Evolutionary conservation across 257 asterid genomes (phyloP).

Genomic region (Anisodus acutangulus): DNA sequence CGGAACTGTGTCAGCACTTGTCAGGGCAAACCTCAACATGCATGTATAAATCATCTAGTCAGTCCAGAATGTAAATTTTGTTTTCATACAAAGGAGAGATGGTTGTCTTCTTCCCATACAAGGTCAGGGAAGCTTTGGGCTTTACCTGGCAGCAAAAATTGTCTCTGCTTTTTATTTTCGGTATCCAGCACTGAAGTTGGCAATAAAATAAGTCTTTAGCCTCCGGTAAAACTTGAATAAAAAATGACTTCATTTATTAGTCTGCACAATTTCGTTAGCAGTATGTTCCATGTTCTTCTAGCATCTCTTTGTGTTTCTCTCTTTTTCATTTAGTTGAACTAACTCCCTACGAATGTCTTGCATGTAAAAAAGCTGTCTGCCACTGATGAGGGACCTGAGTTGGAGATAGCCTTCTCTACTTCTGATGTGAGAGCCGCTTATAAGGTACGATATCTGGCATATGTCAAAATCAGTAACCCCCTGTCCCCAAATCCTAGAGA

Average conservation of each 20-base stretch:
- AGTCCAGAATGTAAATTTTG: constrained; percentile 19
- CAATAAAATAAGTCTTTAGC: not conserved
- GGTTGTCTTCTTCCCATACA: not conserved
- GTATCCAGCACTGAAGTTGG: constrained; percentile 19
- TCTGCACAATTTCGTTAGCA: not conserved
- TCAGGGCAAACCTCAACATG: constrained; percentile 8
- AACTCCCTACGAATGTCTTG: constrained; percentile 19
- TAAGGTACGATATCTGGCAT: constrained; percentile 54
- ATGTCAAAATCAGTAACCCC: constrained; percentile 12
- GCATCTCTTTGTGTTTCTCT: constrained; percentile 18
- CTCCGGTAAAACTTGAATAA: not conserved
- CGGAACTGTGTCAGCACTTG: not conserved
- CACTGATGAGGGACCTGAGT: constrained; percentile 50
- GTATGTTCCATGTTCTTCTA: constrained; percentile 20
- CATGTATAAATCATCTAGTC: not conserved
- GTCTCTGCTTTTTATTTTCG: not conserved
- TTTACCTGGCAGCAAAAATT: not conserved
- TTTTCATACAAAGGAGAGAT: constrained; percentile 9
- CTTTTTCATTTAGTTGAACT: not conserved
- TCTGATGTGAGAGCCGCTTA: constrained; percentile 70
- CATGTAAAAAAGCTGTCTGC: constrained; percentile 45
- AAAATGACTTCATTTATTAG: not conserved
- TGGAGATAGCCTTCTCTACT: constrained; percentile 58
- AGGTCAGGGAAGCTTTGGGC: not conserved
- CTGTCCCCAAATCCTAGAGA: not conserved